Evolutionary conservation across 306 rosid genomes (phyloP), one percentile per base, ranked within the genome.

Genomic region (Cicer judaicum): DNA sequence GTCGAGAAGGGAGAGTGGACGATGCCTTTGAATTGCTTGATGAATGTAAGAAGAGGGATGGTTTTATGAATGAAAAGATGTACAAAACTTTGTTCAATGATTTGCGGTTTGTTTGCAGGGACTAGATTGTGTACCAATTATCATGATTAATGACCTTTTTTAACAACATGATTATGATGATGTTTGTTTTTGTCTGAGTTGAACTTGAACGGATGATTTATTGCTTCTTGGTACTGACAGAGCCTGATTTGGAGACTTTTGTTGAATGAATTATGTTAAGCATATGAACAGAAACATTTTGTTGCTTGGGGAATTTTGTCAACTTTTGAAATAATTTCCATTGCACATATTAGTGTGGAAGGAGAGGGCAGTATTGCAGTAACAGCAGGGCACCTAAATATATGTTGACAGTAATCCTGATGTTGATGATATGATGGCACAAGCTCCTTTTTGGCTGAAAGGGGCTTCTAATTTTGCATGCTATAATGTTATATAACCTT

Each of bases 21-120:
- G 90, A 88, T 1, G 96, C 97, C 0, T 91, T 90, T 56, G 88
- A 78, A 29, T 78, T 94, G 13, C 89, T 91, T 2, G 97, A 91
- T 71, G 89, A 87, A 49, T 86, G 91, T 75, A 82, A 88, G 83
- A 82, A 82, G 81, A 86, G 83, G 75, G 97, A 94, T 72, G 15
- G 52, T 4, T 43, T 38, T 64, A 86, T 90, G 91, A 63, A 56
- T 59, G 86, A 81, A 47, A 88, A 70, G 83, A 82, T 79, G 50
- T 88, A 87, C 80, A 86, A 84, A 77, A 69, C 42, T 77, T 71
- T 93, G 84, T 82, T 94, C 72, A 77, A 85, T 78, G 90, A 75
- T 16, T 77, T 94, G 88, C 89, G 85, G 74, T 83, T 84, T 67
- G 44, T 75, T 5, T 64, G 79, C 29, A 75, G 49, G 70, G 83